These are phyloP conservation scores for Piromyces finnis DNA, from an alignment of 192 early-diverging fungal genomes.

Conservation along the genomic window DNA sequence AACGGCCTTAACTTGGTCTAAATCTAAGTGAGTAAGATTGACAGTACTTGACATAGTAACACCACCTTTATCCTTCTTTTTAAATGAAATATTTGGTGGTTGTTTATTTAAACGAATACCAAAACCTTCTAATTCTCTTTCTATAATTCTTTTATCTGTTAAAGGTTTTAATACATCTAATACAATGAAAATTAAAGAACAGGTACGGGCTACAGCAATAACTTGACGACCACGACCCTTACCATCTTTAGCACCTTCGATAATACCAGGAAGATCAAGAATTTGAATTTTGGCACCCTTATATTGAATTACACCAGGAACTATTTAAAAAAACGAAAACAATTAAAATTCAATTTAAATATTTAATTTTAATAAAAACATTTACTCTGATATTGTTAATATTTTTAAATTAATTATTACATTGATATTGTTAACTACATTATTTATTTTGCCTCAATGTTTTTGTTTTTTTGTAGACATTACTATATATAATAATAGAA, in stretches of 20 bases:
- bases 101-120: conserved; percentile 94
- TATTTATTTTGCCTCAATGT: too few species aligned
- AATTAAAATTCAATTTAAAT: too few species aligned
- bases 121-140: conserved; percentile 90
- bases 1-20: conserved; percentile 83
- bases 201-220: conserved; percentile 92
- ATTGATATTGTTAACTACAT: too few species aligned
- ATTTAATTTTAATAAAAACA: too few species aligned
- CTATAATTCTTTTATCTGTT: conserved; percentile 85
- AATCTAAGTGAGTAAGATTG: conserved; percentile 66
- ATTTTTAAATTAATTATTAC: too few species aligned
- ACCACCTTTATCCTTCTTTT: conserved; percentile 97
- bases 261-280: conserved; percentile 94
- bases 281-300: conserved; percentile 98
- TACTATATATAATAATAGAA: too few species aligned
- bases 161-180: conserved; percentile 93
- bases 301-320: conserved; percentile 38
- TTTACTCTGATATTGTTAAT: too few species aligned
- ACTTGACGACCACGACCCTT: conserved; percentile 97
- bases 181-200: conserved; percentile 90
- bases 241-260: conserved; percentile 97
- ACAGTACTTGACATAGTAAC: conserved; percentile 90
- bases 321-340: too few species aligned
- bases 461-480: too few species aligned
- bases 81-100: conserved; percentile 86